Base-by-base conservation (phyloP, 2,329 filamentous ascomycete species). In the Paraphaeosphaeria minitans region DNA sequence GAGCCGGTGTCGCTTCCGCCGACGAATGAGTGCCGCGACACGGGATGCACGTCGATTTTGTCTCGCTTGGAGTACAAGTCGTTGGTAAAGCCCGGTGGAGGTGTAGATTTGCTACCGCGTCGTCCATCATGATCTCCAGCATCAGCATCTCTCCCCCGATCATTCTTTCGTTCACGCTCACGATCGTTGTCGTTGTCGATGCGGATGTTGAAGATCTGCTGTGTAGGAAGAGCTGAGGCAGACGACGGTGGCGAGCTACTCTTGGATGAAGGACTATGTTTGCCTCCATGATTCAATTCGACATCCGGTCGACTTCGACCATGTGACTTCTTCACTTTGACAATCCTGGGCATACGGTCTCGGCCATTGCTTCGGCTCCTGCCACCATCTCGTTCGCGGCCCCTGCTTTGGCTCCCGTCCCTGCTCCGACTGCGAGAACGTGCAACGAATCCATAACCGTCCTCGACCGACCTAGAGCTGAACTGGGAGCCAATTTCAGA, bases 11-110 rank as follows among this genome's bases (percentile, higher is more conserved):
- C 67, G 41, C 69, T 72, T 55, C 62, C 64, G 7, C 62, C 56
- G 22, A 66, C 59, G 47, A 65, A 72, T n/a, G 57, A 58, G 10
- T 58, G 57, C 14, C 67, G 65, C 9, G 66, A 67, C 58, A 68
- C 65, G 6, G 58, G 54, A 21, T 67, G 64, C 1, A 62, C 48
- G 4, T 33, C 31, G 33, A 55, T 56, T 5, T 61, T 65, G 19
- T 59, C 59, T 10, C 53, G 3, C 48, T 58, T 65, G 7, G 41
- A 53, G 51, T 61, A 54, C 2, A 39, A 9, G 13, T 33, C 55
- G 22, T 62, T 21, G 24, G 50, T 29, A 21, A 57, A 52, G 10
- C 31, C 47, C 19, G 41, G 46, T 7, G 55, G 41, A 3, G 41
- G 48, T 22, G 49, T 52, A 29, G 55, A 39, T 41, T 42, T 21